phyloP scores from a whole-genome alignment of 73 alveolate species.

The Breviolum minutum region DNA sequence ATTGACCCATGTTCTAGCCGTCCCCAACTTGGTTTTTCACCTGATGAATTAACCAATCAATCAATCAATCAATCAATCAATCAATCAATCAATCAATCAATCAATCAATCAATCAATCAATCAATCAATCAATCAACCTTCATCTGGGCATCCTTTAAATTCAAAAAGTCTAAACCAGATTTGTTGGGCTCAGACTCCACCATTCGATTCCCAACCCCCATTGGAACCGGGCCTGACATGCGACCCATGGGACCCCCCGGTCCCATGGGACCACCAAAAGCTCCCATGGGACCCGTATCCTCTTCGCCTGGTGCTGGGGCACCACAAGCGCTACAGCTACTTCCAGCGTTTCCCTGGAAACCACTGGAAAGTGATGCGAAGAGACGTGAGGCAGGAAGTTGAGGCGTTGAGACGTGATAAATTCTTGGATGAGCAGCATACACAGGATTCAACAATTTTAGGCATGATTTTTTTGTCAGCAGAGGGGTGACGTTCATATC shows the following conservation, averaged over 20 bases:
- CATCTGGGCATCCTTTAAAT: background rate
- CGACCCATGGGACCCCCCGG: background rate
- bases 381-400: background rate
- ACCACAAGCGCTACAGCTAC: conserved; percentile 28
- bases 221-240: background rate
- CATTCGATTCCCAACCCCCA: no score
- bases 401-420: background rate
- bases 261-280: conserved; percentile 25
- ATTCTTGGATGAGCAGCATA: background rate
- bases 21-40: no score
- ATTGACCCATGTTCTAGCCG: no score
- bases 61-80: background rate
- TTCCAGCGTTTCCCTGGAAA: background rate
- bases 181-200: background rate
- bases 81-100: background rate
- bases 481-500: no score
- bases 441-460: background rate
- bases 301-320: conserved; percentile 42
- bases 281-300: background rate
- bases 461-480: background rate
- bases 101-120: background rate
- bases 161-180: background rate
- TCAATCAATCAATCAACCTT: background rate
- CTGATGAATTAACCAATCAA: no score
- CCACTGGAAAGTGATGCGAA: background rate